Percentiles rank a stretch among this genome's conserved stretches.
These are phyloP conservation scores for Protea cynaroides DNA, from an alignment of 164 flowering plant genomes.

Conservation along the genomic window DNA sequence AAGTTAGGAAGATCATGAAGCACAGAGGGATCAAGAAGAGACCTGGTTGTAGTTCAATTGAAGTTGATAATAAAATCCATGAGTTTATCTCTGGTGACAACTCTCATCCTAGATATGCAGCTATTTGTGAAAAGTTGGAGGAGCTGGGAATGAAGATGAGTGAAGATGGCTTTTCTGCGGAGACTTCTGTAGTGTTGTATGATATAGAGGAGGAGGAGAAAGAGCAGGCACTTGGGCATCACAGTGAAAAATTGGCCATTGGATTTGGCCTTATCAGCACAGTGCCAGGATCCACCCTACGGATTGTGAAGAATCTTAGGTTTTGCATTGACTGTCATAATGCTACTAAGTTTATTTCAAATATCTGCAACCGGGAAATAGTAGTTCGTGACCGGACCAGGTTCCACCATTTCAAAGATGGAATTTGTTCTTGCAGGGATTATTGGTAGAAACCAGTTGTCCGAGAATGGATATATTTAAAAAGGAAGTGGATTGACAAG, in stretches of 20 bases:
- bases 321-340: constrained; percentile 28
- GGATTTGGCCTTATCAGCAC: constrained; percentile 22
- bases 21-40: constrained; percentile 19
- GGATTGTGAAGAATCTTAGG: constrained; percentile 27
- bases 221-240: constrained; percentile 22
- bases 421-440: constrained; percentile 23
- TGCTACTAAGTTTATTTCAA: constrained; percentile 22
- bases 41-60: constrained; percentile 30
- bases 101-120: constrained; percentile 19
- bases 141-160: constrained; percentile 16
- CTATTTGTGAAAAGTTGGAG: constrained; percentile 15
- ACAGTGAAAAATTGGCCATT: constrained; percentile 27
- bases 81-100: constrained; percentile 31
- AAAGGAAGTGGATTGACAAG: too few species aligned
- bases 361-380: constrained; percentile 25
- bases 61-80: constrained; percentile 19
- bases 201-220: constrained; percentile 27
- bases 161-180: constrained; percentile 16
- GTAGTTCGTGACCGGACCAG: constrained; percentile 27
- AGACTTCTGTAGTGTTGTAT: constrained; percentile 15
- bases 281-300: constrained; percentile 11
- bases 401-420: constrained; percentile 32
- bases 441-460: constrained; percentile 20
- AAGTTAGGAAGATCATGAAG: constrained; percentile 25
- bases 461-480: too few species aligned